phyloP scores from a whole-genome alignment of 805 yeast genomes.

The Lipomyces sp. region DNA sequence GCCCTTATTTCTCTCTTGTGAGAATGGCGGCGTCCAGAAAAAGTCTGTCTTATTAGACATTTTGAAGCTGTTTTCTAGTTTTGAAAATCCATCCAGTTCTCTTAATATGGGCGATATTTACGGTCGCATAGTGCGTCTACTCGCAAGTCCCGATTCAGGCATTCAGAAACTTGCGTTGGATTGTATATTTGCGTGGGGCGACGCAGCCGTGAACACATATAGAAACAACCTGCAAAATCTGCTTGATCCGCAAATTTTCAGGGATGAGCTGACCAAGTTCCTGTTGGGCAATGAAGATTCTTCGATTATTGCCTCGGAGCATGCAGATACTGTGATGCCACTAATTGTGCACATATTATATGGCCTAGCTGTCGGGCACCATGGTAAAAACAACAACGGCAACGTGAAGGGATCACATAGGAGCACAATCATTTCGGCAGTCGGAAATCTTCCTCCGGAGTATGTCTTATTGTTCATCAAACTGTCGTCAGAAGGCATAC shows the following conservation, averaged over 20 bases:
- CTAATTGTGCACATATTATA: slow-evolving; percentile 75
- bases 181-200: slow-evolving; percentile 68
- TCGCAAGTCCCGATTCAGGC: slow-evolving; percentile 64
- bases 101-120: slow-evolving; percentile 59
- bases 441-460: slow-evolving; percentile 59
- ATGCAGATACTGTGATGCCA: slow-evolving; percentile 67
- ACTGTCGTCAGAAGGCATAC: slow-evolving; percentile 42
- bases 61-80: slow-evolving; percentile 64
- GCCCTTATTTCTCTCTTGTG: slow-evolving; percentile 57
- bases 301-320: slow-evolving; percentile 60
- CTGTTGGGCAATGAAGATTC: slow-evolving; percentile 58
- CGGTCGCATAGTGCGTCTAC: slow-evolving; percentile 56
- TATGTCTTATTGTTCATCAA: slow-evolving; percentile 64
- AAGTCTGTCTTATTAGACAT: slow-evolving; percentile 45
- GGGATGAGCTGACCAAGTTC: slow-evolving; percentile 79
- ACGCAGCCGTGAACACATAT: slow-evolving; percentile 64
- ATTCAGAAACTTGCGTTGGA: slow-evolving; percentile 76
- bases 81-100: slow-evolving; percentile 65
- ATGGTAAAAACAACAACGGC: slow-evolving; percentile 54
- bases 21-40: slow-evolving; percentile 14
- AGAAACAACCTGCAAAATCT: slow-evolving; percentile 72
- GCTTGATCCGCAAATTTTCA: slow-evolving; percentile 79
- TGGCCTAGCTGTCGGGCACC: slow-evolving; percentile 60
- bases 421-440: slow-evolving; percentile 65
- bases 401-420: slow-evolving; percentile 76